Percentiles rank a stretch among this genome's conserved stretches.
phyloP scores from a whole-genome alignment of 1,284 basidiomycete species.

The Ceratobasidium sp. region DNA sequence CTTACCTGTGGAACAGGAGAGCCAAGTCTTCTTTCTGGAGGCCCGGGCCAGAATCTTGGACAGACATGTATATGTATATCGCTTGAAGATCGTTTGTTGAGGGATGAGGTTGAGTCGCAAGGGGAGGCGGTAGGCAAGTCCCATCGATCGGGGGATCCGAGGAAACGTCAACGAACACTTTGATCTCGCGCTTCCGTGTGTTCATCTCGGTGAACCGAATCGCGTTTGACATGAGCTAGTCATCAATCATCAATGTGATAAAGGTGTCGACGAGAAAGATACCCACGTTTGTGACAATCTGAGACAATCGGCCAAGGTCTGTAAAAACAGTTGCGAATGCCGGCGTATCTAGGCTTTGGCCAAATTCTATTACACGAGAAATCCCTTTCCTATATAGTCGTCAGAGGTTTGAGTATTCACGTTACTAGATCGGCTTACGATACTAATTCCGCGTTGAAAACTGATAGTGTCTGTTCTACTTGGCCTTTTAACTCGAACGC shows the following conservation, averaged over 20 bases:
- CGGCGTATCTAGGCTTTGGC: conserved; percentile 45
- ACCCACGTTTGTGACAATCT: conserved; percentile 49
- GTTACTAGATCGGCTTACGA: too few species aligned
- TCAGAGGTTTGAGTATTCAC: too few species aligned
- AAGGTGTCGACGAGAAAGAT: neutral
- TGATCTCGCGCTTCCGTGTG: conserved; percentile 45
- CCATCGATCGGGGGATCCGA: conserved; percentile 43
- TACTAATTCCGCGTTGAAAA: too few species aligned
- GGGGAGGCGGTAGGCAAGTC: conserved; percentile 16
- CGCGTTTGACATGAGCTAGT: conserved; percentile 37
- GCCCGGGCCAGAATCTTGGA: conserved; percentile 50
- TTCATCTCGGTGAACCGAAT: conserved; percentile 46
- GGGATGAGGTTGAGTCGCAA: neutral
- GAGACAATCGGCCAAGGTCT: conserved; percentile 49
- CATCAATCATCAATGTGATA: conserved; percentile 34
- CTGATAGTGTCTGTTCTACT: too few species aligned
- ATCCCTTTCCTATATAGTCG: too few species aligned
- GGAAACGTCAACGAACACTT: conserved; percentile 48
- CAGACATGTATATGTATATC: conserved; percentile 48
- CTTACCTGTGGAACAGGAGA: conserved; percentile 32
- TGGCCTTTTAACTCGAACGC: too few species aligned
- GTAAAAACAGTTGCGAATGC: conserved; percentile 44
- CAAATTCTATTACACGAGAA: conserved; percentile 38
- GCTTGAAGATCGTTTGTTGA: neutral
- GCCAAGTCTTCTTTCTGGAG: conserved; percentile 49